phyloP scores from a whole-genome alignment of 2,329 filamentous ascomycete species.

The Epichloe gansuensis region DNA sequence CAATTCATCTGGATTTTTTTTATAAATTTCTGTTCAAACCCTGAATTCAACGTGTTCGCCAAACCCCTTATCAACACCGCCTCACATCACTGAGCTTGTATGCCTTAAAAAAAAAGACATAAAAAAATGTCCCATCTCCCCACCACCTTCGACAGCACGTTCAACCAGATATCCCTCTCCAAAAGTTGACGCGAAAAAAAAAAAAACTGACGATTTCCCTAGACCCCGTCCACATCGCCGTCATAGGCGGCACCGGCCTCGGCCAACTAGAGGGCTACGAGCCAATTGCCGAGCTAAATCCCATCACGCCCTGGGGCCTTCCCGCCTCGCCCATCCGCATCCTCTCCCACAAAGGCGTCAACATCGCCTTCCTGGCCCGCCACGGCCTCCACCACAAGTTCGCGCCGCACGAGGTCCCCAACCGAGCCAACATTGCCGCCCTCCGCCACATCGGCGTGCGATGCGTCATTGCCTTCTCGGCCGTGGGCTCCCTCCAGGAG shows the following conservation, averaged over 20 bases:
- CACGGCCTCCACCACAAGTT: slow-evolving; percentile 82
- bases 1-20: too few relatives aligned
- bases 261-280: slow-evolving; percentile 77
- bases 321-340: slow-evolving; percentile 70
- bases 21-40: too few relatives aligned
- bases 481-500: slow-evolving; percentile 85
- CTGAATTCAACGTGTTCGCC: neutral
- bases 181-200: neutral
- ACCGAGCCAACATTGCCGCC: slow-evolving; percentile 96
- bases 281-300: slow-evolving; percentile 64
- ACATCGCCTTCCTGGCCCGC: slow-evolving; percentile 85
- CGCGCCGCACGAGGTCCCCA: slow-evolving; percentile 88
- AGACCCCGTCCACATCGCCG: slow-evolving; percentile 70
- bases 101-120: too few relatives aligned
- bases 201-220: neutral
- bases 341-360: slow-evolving; percentile 69
- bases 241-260: slow-evolving; percentile 89
- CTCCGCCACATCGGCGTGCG: slow-evolving; percentile 80
- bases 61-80: neutral
- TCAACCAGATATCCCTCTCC: neutral
- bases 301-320: slow-evolving; percentile 76
- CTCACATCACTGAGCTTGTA: neutral
- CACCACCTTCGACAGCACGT: slow-evolving; percentile 44
- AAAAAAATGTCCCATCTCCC: slow-evolving; percentile 38
- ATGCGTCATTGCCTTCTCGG: slow-evolving; percentile 85